Evolutionary conservation across 208 protist species (phyloP).

Genomic region (Novymonas esmeraldas): DNA sequence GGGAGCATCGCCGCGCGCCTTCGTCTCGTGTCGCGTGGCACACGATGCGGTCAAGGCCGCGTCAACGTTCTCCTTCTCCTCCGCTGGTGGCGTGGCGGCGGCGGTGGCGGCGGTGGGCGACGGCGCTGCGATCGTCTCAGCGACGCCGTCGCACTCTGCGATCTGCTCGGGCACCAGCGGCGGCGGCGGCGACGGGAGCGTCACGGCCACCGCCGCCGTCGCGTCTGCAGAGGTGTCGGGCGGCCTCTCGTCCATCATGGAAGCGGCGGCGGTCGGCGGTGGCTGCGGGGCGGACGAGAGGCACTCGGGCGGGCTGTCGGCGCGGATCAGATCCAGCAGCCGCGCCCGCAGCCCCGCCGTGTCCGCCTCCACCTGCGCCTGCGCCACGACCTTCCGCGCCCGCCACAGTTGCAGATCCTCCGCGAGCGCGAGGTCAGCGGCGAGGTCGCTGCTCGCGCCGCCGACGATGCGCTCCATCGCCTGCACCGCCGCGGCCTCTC

Average conservation of each 20-base stretch:
- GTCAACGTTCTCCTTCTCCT: too few species aligned
- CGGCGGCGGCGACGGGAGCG: too few species aligned
- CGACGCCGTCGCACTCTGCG: too few species aligned
- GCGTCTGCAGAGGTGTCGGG: too few species aligned
- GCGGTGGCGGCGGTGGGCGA: too few species aligned
- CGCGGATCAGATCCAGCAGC: neutral
- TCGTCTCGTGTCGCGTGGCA: too few species aligned
- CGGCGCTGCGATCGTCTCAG: too few species aligned
- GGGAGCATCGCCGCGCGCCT: too few species aligned
- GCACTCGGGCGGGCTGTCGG: neutral
- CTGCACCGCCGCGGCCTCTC: constrained; percentile 1
- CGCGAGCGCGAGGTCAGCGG: constrained; percentile 5
- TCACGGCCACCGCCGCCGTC: too few species aligned
- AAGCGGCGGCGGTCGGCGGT: constrained; percentile 8
- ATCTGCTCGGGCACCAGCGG: too few species aligned
- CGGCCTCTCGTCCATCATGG: constrained; percentile 3
- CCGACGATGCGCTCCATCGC: constrained; percentile 20
- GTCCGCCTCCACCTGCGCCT: constrained; percentile 5
- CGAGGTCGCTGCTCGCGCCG: neutral
- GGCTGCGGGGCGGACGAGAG: neutral
- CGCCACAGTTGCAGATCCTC: constrained; percentile 7
- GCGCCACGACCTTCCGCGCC: neutral
- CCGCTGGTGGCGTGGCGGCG: too few species aligned
- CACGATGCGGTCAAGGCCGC: too few species aligned
- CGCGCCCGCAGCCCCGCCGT: neutral